phyloP scores from a whole-genome alignment of 345 rosid genomes.

The Leavenworthia alabamica region DNA sequence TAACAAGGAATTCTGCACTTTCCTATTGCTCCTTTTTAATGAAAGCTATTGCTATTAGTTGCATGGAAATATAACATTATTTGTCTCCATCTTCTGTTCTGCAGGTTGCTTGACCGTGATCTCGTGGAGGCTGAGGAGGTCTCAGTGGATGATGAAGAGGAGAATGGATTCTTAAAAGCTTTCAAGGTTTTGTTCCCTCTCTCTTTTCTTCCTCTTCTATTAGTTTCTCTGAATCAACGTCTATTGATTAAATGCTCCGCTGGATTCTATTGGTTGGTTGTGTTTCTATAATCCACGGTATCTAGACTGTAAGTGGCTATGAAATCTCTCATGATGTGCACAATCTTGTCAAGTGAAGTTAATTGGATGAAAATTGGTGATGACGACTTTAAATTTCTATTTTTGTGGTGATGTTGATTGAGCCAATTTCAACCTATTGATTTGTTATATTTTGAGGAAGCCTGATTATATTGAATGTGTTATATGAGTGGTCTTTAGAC shows the following conservation, averaged over 20 bases:
- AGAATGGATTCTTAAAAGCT: constrained; percentile 92
- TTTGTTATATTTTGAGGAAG: neutral
- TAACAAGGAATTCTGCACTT: neutral
- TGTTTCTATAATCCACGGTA: neutral
- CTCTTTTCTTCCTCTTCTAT: constrained; percentile 1
- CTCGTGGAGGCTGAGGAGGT: constrained; percentile 79
- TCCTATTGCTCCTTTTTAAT: neutral
- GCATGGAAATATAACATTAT: neutral
- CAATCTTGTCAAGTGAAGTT: neutral
- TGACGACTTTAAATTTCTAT: neutral
- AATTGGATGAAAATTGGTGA: neutral
- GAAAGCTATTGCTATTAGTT: neutral
- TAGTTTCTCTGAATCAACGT: neutral
- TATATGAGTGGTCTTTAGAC: constrained; percentile 2
- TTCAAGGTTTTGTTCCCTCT: constrained; percentile 60
- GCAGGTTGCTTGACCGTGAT: constrained; percentile 91
- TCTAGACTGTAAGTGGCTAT: neutral
- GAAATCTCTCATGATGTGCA: neutral
- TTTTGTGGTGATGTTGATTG: neutral
- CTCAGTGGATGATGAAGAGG: constrained; percentile 84
- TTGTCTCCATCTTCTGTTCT: constrained; percentile 5
- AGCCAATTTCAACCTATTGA: neutral
- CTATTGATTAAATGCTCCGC: neutral
- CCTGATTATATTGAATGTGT: neutral
- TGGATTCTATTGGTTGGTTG: neutral